Base-by-base conservation (phyloP, 441 rosid species). In the Pelargonium myrrhifolium region DNA sequence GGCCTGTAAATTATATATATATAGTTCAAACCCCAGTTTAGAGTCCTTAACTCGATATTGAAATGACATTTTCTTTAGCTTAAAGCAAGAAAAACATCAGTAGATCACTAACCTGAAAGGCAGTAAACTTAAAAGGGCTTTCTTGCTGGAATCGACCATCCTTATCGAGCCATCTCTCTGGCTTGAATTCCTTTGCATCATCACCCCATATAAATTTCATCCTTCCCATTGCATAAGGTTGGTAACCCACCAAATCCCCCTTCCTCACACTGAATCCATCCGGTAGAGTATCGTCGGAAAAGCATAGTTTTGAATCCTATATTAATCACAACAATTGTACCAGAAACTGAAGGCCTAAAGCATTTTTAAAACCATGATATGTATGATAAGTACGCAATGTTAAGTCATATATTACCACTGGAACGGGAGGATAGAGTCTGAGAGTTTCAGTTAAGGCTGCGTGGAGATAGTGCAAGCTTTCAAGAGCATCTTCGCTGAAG, bases 171-270 rank as follows among this genome's bases (percentile, higher is more conserved):
- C 85, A 83, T 78, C 89, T 82, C 66, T 87, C 84, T 1, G 88
- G 88, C 66, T 71, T 82, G 72, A 82, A 87, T 43, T 77, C 82
- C 68, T 78, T 81, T 1, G 85, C 83, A 55, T 82, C 82, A 59
- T 84, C 80, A 5, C 89, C 89, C 89, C 88, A 84, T 60, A 85
- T 72, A 78, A 82, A 83, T 73, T 84, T 82, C 89, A 87, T 87
- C 71, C 89, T 79, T 20, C 89, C 86, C 89, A 85, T 85, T 3
- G 84, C 86, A 68, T 82, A 85, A 7, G 86, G 78, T 59, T 72
- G 79, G 76, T 79, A 85, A 37, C 65, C 26, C 53, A 85, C 80
- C 86, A 76, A 53, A 63, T 85, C 85, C 5, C 89, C 86, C 76
- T 75, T 77, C 14, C 63, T 79, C 58, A 85, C 82, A 45, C 72